phyloP scores from a whole-genome alignment of 495 filamentous ascomycete genomes.

The Neurospora intermedia region DNA sequence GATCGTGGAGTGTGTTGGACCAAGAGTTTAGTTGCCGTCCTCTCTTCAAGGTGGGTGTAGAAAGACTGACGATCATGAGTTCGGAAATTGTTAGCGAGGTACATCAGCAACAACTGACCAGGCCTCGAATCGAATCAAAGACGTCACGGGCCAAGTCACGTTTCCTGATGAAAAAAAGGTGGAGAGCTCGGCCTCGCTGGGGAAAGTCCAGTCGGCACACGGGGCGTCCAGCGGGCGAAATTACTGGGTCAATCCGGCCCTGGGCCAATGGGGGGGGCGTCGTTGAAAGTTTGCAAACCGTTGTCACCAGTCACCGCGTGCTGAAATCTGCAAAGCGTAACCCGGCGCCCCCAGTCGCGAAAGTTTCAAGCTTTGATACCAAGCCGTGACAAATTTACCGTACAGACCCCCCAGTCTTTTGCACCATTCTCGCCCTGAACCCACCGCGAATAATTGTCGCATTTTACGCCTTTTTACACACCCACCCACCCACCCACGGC shows the following conservation, averaged over 20 bases:
- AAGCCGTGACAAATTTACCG: neutral
- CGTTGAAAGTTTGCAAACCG: neutral
- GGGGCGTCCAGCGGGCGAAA: neutral
- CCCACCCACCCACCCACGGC: neutral
- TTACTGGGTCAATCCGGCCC: neutral
- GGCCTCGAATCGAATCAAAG: neutral
- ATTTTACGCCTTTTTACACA: neutral
- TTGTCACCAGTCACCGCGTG: neutral
- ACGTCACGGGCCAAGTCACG: conserved; percentile 22
- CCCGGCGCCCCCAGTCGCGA: neutral
- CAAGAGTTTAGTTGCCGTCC: too few species aligned
- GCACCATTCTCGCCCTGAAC: neutral
- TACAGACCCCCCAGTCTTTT: neutral
- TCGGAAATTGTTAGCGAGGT: neutral
- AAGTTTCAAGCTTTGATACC: neutral
- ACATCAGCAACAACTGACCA: neutral
- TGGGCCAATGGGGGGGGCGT: neutral
- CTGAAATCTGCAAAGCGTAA: neutral
- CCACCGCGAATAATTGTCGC: neutral
- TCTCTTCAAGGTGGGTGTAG: too few species aligned
- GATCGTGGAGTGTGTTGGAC: too few species aligned
- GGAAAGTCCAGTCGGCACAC: neutral
- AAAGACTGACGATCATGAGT: neutral
- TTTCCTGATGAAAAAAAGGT: conserved; percentile 4
- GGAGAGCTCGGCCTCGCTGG: conserved; percentile 12